phyloP scores from a whole-genome alignment of 2,329 filamentous ascomycete genomes.

The Colletotrichum chrysophilum region DNA sequence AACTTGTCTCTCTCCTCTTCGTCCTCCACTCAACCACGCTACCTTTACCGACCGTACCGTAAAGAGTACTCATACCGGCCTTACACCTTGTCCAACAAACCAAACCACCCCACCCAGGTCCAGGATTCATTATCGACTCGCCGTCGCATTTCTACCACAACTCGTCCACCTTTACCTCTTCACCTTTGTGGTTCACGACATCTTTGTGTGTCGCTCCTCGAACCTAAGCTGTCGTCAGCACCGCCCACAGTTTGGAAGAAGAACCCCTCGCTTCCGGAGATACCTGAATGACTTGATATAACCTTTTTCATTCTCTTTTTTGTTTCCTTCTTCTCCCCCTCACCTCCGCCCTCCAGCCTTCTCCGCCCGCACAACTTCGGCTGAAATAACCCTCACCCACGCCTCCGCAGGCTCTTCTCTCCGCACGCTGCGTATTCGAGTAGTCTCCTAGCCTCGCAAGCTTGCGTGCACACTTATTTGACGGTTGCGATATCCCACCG shows the following conservation, averaged over 20 bases:
- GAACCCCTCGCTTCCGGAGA: neutral
- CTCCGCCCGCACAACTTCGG: neutral
- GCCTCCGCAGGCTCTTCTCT: neutral
- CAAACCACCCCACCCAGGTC: conserved; percentile 13
- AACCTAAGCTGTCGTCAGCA: neutral
- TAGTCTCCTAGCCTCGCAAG: conserved; percentile 1
- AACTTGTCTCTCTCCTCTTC: conserved; percentile 21
- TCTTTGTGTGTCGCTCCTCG: neutral
- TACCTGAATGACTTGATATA: conserved; percentile 19
- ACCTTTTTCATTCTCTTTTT: neutral
- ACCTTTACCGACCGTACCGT: neutral
- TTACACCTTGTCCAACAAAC: conserved; percentile 12
- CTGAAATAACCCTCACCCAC: neutral
- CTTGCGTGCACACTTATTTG: neutral
- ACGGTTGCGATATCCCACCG: conserved; percentile 21
- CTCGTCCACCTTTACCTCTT: conserved; percentile 19
- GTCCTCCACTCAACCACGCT: conserved; percentile 14
- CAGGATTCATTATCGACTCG: conserved; percentile 18
- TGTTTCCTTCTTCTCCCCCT: neutral
- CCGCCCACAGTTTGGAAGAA: neutral
- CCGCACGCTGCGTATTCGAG: neutral
- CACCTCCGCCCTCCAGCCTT: neutral
- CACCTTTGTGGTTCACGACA: conserved; percentile 5
- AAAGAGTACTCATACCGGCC: conserved; percentile 9
- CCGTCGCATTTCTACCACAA: conserved; percentile 21